phyloP scores from a whole-genome alignment of 2,329 filamentous ascomycete species.

The Sporothrix dimorphospora region DNA sequence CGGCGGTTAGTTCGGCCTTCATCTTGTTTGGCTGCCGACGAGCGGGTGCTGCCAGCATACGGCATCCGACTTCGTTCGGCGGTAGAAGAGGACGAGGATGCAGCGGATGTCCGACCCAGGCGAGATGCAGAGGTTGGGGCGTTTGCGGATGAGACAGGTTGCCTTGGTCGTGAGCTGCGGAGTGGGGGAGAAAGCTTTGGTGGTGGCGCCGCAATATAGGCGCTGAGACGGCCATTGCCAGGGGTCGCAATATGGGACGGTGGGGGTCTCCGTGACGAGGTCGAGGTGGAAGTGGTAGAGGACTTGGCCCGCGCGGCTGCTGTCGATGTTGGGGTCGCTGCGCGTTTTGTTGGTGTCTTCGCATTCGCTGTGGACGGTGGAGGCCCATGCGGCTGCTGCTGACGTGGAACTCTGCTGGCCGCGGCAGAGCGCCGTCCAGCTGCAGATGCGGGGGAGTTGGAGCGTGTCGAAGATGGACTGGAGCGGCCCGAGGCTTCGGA shows the following conservation, averaged over 20 bases:
- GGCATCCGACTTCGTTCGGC: constrained; percentile 21
- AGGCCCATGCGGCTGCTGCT: constrained; percentile 45
- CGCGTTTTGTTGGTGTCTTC: constrained; percentile 46
- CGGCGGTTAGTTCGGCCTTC: constrained; percentile 49
- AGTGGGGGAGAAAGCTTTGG: constrained; percentile 77
- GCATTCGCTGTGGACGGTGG: constrained; percentile 44
- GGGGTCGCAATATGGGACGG: constrained; percentile 48
- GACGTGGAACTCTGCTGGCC: constrained; percentile 38
- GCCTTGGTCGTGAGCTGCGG: constrained; percentile 79
- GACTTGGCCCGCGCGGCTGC: constrained; percentile 46
- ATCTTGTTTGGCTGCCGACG: constrained; percentile 41
- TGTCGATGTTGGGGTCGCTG: constrained; percentile 35
- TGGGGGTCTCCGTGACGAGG: constrained; percentile 44
- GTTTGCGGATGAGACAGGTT: constrained; percentile 71
- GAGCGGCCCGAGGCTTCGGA: constrained; percentile 50
- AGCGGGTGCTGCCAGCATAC: constrained; percentile 33
- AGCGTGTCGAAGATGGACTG: constrained; percentile 57
- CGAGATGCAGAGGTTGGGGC: constrained; percentile 3
- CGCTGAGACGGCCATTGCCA: constrained; percentile 67
- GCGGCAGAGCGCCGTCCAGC: constrained; percentile 39
- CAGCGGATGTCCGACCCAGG: constrained; percentile 22
- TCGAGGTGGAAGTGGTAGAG: constrained; percentile 30
- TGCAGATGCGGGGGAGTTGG: constrained; percentile 58
- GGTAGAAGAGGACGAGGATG: constrained; percentile 26
- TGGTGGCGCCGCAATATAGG: constrained; percentile 71